Evolutionary conservation across 1,139 yeast species (phyloP), one percentile per base, ranked within the genome.

Genomic region (Geotrichum reessii): DNA sequence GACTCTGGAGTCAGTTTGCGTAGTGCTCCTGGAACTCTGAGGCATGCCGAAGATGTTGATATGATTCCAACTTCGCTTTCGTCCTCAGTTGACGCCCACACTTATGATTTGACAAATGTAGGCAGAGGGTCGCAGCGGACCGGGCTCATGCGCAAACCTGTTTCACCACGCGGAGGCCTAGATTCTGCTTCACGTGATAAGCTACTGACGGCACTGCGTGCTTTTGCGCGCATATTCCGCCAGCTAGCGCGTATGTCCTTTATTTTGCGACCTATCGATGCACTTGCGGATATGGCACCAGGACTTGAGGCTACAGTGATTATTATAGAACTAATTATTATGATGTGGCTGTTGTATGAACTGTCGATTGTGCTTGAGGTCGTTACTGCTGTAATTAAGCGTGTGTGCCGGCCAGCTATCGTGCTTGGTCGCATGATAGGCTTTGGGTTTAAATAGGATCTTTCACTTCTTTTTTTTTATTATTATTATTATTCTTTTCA

Each of bases 331-430:
- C 61, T 71, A 46, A 55, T 70, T 22, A 58, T 70, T 28, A 60
- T 72, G 22, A 66, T 71, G 68, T 69, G 73, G 67, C 59, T 69
- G 17, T 55, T 68, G 50, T 69, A 71, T 64, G 68, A 65, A 42
- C 62, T 70, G 9, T 70, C 74, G 1, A 67, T 71, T 17, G 56
- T 71, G 28, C 56, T 72, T 37, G 70, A 69, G 56, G 65, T 69
- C 3, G 52, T 70, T 49, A 65, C 73, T 8, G 63, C 68, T 11
- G 69, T 67, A n/a, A 64, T 70, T 47, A 65, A 65, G 47, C 62
- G 70, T 0, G 50, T 69, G 9, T 69, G 72, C 58, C 63, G 68
- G 66, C 73, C 73, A n/a, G 68, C 69, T 19, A 67, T 70, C 37
- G 50, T 70, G 24, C 56, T 70, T 24, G 67, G 69, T 40, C 65